These are phyloP conservation scores for Amylocystis lapponica DNA, from an alignment of 768 basidiomycete genomes.

Conservation along the genomic window DNA sequence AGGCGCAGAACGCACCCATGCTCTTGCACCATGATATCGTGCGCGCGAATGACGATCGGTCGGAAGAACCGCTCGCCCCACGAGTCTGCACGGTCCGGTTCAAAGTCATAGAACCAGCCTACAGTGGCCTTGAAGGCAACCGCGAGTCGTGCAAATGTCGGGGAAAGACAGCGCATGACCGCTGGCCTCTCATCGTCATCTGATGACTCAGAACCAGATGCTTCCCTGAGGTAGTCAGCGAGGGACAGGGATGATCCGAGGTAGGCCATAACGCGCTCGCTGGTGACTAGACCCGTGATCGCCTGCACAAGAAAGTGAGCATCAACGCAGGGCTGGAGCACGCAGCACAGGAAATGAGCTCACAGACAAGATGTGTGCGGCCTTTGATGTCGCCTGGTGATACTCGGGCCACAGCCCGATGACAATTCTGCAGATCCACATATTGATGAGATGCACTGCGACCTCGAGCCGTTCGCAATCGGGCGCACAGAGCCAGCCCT, in stretches of 20 bases:
- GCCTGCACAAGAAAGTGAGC: neutral
- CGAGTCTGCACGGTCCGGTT: slow-evolving; percentile 12
- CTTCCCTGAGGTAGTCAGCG: neutral
- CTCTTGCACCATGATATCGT: slow-evolving; percentile 6
- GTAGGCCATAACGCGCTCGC: slow-evolving; percentile 16
- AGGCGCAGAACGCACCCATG: neutral
- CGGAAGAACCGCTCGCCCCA: slow-evolving; percentile 19
- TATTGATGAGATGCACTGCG: slow-evolving; percentile 24
- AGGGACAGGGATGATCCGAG: slow-evolving; percentile 18
- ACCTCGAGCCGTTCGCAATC: slow-evolving; percentile 19
- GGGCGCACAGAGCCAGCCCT: slow-evolving; percentile 6
- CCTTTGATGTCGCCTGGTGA: slow-evolving; percentile 13
- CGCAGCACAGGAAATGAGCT: no score
- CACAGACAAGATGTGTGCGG: slow-evolving; percentile 11
- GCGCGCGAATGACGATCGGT: slow-evolving; percentile 16
- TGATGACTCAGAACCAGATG: no score
- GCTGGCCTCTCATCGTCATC: no score
- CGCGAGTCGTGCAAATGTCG: no score
- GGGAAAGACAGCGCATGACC: no score
- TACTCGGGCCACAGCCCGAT: slow-evolving; percentile 20
- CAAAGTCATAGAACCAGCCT: slow-evolving; percentile 21
- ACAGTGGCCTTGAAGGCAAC: slow-evolving; percentile 16
- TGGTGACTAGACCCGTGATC: slow-evolving; percentile 15
- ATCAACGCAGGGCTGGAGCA: slow-evolving; percentile 4
- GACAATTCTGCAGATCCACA: slow-evolving; percentile 24